Conservation (phyloP, 345 rosid genomes). For the Turnera subulata region DNA sequence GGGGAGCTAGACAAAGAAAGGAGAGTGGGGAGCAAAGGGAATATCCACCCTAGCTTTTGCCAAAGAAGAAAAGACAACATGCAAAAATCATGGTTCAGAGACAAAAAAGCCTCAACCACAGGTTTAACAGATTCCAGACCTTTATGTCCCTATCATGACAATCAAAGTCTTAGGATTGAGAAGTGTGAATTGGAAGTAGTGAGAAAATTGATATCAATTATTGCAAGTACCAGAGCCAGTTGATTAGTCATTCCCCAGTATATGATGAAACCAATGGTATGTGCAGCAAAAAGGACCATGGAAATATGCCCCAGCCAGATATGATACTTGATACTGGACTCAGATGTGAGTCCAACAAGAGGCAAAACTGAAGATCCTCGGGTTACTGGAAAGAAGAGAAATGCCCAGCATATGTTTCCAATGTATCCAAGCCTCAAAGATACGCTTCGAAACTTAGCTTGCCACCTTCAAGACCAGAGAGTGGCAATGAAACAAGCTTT, state of each 20-base stretch:
- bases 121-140: too few species aligned
- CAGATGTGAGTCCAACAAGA: constrained; percentile 55
- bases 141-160: too few species aligned
- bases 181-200: not conserved
- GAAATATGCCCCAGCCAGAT: constrained; percentile 73
- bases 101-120: too few species aligned
- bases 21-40: too few species aligned
- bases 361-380: constrained; percentile 57
- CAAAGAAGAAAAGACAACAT: too few species aligned
- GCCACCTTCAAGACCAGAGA: too few species aligned
- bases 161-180: not conserved
- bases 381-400: constrained; percentile 64
- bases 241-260: constrained; percentile 54
- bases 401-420: constrained; percentile 66
- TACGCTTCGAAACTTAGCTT: constrained; percentile 48
- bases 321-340: constrained; percentile 67
- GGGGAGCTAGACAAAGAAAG: too few species aligned
- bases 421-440: constrained; percentile 49
- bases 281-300: constrained; percentile 35
- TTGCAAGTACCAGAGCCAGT: constrained; percentile 32
- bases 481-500: too few species aligned
- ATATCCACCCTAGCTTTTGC: too few species aligned
- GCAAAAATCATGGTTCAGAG: too few species aligned
- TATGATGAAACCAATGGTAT: constrained; percentile 42
- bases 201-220: not conserved